Conservation (phyloP, 2,329 filamentous ascomycete genomes). For the Teratosphaeria zuluensis region DNA sequence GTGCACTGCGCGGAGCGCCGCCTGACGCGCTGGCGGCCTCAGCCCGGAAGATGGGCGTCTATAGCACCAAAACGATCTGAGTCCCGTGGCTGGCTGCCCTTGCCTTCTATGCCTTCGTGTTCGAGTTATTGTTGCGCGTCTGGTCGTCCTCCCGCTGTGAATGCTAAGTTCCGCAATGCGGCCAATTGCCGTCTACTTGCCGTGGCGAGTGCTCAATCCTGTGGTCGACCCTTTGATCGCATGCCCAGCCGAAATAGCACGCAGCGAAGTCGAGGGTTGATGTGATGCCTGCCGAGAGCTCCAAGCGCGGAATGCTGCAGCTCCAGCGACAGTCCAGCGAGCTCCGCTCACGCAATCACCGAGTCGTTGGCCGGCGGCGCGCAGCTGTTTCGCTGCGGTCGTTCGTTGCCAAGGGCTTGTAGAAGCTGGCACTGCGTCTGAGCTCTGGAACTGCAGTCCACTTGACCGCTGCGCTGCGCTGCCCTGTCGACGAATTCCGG, state of each 20-base stretch:
- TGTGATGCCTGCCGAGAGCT: not conserved
- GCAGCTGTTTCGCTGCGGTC: not conserved
- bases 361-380: not conserved
- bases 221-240: not conserved
- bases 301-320: not conserved
- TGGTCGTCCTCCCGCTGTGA: not conserved
- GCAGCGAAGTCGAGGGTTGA: not conserved
- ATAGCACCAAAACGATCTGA: not conserved
- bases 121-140: not conserved
- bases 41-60: conserved; percentile 5
- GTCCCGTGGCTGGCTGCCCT: not conserved
- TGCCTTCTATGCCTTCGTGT: not conserved
- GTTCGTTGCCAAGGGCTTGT: not conserved
- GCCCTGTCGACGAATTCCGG: too few species aligned
- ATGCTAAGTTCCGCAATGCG: not conserved
- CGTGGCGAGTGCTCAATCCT: not conserved
- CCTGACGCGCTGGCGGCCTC: conserved; percentile 20
- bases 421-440: not conserved
- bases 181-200: not conserved
- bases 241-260: too few species aligned
- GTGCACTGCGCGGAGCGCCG: conserved; percentile 10
- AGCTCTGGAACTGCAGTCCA: not conserved
- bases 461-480: not conserved
- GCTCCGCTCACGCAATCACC: not conserved
- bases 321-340: not conserved